Base-by-base conservation (phyloP, 768 basidiomycete species). In the Russula dissimulans region DNA sequence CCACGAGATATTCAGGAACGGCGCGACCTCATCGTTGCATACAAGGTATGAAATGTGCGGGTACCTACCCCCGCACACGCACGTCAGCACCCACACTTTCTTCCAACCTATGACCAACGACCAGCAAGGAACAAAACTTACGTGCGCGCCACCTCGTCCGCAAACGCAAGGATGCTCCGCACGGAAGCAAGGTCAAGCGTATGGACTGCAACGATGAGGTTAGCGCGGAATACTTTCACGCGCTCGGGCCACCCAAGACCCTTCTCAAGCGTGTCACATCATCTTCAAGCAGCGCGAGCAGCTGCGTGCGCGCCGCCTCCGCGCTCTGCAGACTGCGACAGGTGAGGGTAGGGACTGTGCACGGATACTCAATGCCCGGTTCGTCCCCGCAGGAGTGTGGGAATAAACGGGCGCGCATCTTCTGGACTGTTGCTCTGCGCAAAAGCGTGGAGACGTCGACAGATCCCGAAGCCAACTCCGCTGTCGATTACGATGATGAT, bases 391-490 rank as follows among this genome's bases (percentile, higher is more conserved):
- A n/a, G n/a, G 70, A 34, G 54, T 71, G 69, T n/a, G 71, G 68
- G 45, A 71, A 71, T 61, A 78, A 26, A 75, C 2, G 82, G 81
- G 26, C 71, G 68, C 1, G 80, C 77, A 65, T 89, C 85, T 12
- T 77, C 72, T 5, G 81, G 80, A 57, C 68, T 68, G 14, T 2
- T 26, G 22, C 69, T 67, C 43, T 76, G 74, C n/a, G 81, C 81
- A 17, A 92, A 74, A 66, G 91, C 85, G 65, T 77, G 71, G 47
- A 94, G 77, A 49, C 91, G 85, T 61, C 86, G 82, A 73, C 89
- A 91, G 46, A 89, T 86, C 12, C 88, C 89, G 69, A 86, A 88
- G 15, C 91, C 91, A 17, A 94, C 78, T 57, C 91, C 91, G 42
- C 91, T 93, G 69, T 36, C 15, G 0, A 72, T 74, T 12, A 74